Percentiles rank a stretch among this genome's conserved stretches.
These are phyloP conservation scores for Mycena belliarum DNA, from an alignment of 768 basidiomycete genomes.

Conservation along the genomic window DNA sequence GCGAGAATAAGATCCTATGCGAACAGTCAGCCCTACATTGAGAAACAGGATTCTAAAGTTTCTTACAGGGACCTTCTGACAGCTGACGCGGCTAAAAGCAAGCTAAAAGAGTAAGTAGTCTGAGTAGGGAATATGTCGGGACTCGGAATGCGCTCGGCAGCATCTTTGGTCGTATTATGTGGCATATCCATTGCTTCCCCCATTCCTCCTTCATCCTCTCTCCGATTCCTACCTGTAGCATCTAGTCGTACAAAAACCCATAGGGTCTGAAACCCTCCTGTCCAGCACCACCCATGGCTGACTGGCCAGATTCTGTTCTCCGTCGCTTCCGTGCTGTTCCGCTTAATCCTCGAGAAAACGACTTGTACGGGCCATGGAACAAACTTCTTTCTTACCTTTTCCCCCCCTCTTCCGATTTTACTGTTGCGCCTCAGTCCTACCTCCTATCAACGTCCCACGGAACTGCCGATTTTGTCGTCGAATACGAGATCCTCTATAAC, in stretches of 20 bases:
- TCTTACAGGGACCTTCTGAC: slow-evolving; percentile 52
- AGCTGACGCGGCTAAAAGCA: slow-evolving; percentile 57
- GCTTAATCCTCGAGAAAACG: slow-evolving; percentile 1
- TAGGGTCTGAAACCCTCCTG: background rate
- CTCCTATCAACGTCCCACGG: background rate
- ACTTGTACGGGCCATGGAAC: background rate
- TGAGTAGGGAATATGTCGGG: too few relatives aligned
- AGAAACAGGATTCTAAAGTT: background rate
- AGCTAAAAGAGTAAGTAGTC: too few relatives aligned
- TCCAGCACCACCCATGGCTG: background rate
- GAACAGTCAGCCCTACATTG: background rate
- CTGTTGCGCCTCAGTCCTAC: background rate
- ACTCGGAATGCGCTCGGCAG: background rate
- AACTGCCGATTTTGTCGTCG: background rate
- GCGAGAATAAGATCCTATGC: slow-evolving; percentile 35
- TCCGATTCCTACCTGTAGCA: background rate
- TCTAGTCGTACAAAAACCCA: background rate
- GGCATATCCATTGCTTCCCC: background rate
- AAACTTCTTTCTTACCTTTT: background rate
- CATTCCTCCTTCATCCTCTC: background rate
- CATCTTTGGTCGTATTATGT: background rate
- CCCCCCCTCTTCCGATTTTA: background rate
- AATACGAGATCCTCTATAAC: background rate
- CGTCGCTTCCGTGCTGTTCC: background rate
- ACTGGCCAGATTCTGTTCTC: slow-evolving; percentile 3